Evolutionary conservation across 2,329 filamentous ascomycete species (phyloP), one percentile per base, ranked within the genome.

Genomic region (Tolypocladium endophyticum): DNA sequence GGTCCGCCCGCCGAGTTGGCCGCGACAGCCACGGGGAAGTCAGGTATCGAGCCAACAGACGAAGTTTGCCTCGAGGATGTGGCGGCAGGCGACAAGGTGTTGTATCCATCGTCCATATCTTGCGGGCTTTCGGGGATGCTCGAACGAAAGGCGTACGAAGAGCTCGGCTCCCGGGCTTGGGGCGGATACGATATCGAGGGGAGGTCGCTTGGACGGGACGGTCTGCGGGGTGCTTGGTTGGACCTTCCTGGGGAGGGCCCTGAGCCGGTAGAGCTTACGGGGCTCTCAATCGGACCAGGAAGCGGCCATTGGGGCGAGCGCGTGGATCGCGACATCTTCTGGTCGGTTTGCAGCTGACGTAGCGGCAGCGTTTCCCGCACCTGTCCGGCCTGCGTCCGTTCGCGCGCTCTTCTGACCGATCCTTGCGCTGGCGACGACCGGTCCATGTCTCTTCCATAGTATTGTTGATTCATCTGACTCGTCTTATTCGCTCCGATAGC

Each of bases 171-270:
- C 69, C 86, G 81, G 18, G 83, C 67, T 60, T 74, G 78, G 45
- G 83, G 81, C 60, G 76, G 76, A 64, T 86, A 82, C 30, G 85
- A 71, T 39, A 85, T 79, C 0, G 83, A 85, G 12, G 83, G 82
- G 2, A 86, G 81, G 61, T 77, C 71, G 64, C 83, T 86, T 9
- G 84, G 84, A 43, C 85, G 78, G 14, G 82, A 82, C 12, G 84
- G 85, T 63, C 84, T 77, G 67, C 79, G 81, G 25, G 84, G 84
- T 30, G 82, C 67, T 41, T 70, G 77, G 45, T 77, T 73, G 41
- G 78, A 77, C 61, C 76, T 74, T 54, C 78, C 78, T n/a, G 77
- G 72, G 20, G 81, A 79, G 58, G 81, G 78, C 65, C 77, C 74
- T 23, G 71, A 58, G 47, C 74, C 72, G 16, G 67, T 58, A 33